Conservation (phyloP, 768 basidiomycete genomes). For the Kondoa malvinella region DNA sequence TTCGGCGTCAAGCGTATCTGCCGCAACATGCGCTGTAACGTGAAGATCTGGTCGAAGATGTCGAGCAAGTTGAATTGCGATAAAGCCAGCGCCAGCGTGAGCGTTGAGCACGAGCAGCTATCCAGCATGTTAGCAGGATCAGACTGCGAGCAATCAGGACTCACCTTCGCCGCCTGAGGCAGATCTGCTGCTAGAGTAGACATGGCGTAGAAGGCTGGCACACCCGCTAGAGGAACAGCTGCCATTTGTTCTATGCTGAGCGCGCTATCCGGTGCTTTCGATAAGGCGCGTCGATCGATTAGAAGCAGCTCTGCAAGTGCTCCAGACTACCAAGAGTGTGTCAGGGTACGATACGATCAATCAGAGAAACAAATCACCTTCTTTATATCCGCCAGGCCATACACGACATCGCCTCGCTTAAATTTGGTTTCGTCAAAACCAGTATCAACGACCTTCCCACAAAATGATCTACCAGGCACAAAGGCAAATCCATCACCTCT, state of each 20-base stretch:
- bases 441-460: conserved; percentile 26
- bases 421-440: conserved; percentile 20
- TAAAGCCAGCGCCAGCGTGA: conserved; percentile 24
- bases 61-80: conserved; percentile 22
- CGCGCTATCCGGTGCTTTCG: conserved; percentile 21
- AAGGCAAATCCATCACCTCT: conserved; percentile 21
- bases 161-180: conserved; percentile 19
- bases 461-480: conserved; percentile 26
- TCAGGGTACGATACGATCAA: neutral
- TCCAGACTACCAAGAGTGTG: conserved; percentile 19
- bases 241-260: conserved; percentile 25
- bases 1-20: conserved; percentile 20
- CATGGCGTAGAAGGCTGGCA: conserved; percentile 23
- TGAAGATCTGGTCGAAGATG: conserved; percentile 19
- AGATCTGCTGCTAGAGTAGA: conserved; percentile 16
- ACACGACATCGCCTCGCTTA: conserved; percentile 26
- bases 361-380: conserved; percentile 6
- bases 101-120: conserved; percentile 24
- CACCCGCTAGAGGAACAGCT: conserved; percentile 21
- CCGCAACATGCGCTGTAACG: conserved; percentile 22
- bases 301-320: conserved; percentile 24
- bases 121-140: neutral
- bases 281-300: conserved; percentile 22
- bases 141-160: neutral
- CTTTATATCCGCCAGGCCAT: conserved; percentile 23